Evolutionary conservation across 2,329 filamentous ascomycete genomes (phyloP).

Genomic region (Aureobasidium sp.): DNA sequence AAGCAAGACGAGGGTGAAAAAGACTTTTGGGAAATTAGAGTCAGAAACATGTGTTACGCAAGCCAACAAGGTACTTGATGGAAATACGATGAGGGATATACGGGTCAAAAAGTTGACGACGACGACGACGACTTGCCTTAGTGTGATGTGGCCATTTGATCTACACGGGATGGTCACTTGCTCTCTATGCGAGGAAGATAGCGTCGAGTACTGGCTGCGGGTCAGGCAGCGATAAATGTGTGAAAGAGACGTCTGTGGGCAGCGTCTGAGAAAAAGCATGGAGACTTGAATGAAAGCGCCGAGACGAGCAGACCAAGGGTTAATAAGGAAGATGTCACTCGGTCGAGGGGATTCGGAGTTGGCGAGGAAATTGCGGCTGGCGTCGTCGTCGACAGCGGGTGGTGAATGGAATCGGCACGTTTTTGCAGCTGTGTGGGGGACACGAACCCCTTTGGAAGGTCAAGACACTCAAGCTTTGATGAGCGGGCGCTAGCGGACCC

Average conservation of each 20-base stretch:
- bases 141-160: slow-evolving; percentile 36
- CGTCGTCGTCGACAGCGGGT: neutral
- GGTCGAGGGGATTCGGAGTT: neutral
- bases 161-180: slow-evolving; percentile 32
- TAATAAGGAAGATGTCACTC: neutral
- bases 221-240: neutral
- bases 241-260: neutral
- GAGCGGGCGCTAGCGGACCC: neutral
- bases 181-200: slow-evolving; percentile 22
- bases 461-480: neutral
- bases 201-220: slow-evolving; percentile 5
- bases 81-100: neutral
- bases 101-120: slow-evolving; percentile 16
- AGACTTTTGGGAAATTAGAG: slow-evolving; percentile 24
- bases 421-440: neutral
- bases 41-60: slow-evolving; percentile 6
- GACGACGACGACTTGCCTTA: slow-evolving; percentile 30
- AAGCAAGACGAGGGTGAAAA: slow-evolving; percentile 24
- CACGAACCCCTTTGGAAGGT: neutral
- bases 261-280: neutral
- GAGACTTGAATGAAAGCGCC: neutral
- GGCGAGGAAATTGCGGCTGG: neutral
- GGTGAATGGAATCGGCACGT: neutral
- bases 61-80: neutral
- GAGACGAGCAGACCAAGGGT: neutral